These are phyloP conservation scores for Tausonia pullulans DNA, from an alignment of 1,284 basidiomycete genomes.

Conservation along the genomic window DNA sequence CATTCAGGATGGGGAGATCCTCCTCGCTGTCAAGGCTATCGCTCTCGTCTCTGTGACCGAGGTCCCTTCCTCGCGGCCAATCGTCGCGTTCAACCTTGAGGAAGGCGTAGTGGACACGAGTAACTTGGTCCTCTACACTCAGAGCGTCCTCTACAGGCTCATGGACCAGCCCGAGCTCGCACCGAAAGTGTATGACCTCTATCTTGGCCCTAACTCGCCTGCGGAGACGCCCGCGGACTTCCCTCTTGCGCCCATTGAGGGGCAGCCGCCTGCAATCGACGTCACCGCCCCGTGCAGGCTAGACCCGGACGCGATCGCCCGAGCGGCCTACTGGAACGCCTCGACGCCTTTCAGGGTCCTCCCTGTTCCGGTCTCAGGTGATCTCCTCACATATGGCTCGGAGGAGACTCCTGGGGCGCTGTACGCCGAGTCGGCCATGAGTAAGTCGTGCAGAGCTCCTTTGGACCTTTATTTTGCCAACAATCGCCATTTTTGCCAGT, in stretches of 20 bases:
- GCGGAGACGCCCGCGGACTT: not conserved
- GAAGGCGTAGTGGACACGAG: conserved; percentile 6
- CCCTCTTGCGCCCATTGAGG: not conserved
- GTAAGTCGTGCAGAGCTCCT: too few relatives aligned
- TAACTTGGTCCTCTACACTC: conserved; percentile 2
- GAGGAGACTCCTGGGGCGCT: conserved; percentile 9
- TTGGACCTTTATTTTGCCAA: too few relatives aligned
- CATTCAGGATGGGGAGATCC: conserved; percentile 7
- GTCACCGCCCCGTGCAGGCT: too few relatives aligned
- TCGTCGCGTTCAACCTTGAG: conserved; percentile 10
- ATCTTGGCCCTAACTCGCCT: conserved; percentile 8
- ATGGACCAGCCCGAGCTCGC: conserved; percentile 14
- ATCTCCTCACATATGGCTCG: conserved; percentile 4
- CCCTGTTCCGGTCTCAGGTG: not conserved
- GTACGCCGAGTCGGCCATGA: conserved; percentile 10
- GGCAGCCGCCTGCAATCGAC: too few relatives aligned
- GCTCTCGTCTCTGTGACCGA: conserved; percentile 3
- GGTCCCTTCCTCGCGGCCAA: not conserved
- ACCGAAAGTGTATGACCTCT: conserved; percentile 10
- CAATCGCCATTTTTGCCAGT: not conserved
- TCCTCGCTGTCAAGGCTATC: conserved; percentile 8
- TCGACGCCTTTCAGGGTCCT: conserved; percentile 3
- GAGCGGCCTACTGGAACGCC: conserved; percentile 13
- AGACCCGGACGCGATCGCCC: not conserved
- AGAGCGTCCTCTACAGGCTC: conserved; percentile 11